Conservation (phyloP, 2,329 filamentous ascomycete species). For the Hypoxylon sp. region DNA sequence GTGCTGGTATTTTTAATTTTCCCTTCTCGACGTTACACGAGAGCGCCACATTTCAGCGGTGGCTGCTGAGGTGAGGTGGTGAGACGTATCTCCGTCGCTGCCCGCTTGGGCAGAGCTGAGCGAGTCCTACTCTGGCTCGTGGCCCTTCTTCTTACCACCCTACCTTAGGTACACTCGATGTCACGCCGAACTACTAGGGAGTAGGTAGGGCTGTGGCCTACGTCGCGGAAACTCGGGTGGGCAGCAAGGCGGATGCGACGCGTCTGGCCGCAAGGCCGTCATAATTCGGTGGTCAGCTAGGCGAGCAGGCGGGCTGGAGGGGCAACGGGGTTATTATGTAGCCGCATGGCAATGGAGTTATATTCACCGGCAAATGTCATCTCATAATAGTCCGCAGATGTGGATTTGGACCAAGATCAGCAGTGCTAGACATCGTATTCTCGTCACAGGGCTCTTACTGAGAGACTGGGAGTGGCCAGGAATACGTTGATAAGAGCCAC, state of each 20-base stretch:
- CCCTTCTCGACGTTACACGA: constrained; percentile 4
- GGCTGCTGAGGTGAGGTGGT: constrained; percentile 24
- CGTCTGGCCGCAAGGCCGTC: too few species aligned
- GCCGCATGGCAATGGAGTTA: background rate
- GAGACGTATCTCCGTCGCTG: too few species aligned
- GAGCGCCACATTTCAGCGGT: constrained; percentile 13
- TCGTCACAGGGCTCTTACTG: background rate
- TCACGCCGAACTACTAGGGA: too few species aligned
- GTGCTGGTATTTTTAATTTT: constrained; percentile 7
- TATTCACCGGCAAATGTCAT: background rate
- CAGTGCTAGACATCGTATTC: background rate
- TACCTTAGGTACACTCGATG: too few species aligned
- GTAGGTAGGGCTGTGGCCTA: too few species aligned
- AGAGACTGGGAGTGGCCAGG: too few species aligned
- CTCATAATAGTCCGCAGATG: background rate
- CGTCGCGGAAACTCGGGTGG: background rate
- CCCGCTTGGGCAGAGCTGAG: constrained; percentile 3
- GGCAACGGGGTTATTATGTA: too few species aligned
- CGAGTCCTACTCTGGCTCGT: background rate
- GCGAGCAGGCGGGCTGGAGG: background rate
- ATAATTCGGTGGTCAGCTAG: too few species aligned
- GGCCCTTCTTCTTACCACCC: too few species aligned
- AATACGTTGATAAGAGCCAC: background rate
- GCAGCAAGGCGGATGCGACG: too few species aligned
- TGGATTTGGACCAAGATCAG: background rate